Evolutionary conservation across 768 basidiomycete genomes (phyloP).

Genomic region (Panus rudis): DNA sequence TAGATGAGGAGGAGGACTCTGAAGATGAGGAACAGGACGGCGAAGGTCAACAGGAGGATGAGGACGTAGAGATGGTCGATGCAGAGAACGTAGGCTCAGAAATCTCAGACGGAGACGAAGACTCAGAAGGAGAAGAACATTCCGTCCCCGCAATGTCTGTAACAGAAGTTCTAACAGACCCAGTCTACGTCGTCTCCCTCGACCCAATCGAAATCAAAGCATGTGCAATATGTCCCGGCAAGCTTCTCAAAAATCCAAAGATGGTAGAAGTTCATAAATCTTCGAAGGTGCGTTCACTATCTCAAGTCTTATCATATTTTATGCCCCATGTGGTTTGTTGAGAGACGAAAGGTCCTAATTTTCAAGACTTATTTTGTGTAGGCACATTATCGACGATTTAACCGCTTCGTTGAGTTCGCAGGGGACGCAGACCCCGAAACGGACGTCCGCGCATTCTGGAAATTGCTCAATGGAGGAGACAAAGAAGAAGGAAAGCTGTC

Average conservation of each 20-base stretch:
- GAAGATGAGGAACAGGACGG: constrained; percentile 16
- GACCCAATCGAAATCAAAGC: constrained; percentile 44
- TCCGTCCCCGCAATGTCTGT: constrained; percentile 45
- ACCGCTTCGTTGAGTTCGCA: constrained; percentile 40
- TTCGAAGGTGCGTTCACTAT: constrained; percentile 52
- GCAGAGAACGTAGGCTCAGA: constrained; percentile 24
- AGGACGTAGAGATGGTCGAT: constrained; percentile 21
- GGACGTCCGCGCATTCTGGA: constrained; percentile 41
- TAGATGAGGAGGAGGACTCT: constrained; percentile 9
- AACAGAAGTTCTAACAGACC: constrained; percentile 52
- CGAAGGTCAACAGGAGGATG: constrained; percentile 2
- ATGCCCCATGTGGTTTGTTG: background rate
- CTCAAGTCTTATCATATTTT: constrained; percentile 2
- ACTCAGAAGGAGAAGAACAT: constrained; percentile 13
- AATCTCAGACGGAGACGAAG: constrained; percentile 17
- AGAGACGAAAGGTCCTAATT: too few species aligned
- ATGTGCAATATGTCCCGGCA: constrained; percentile 69
- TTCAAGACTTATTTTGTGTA: constrained; percentile 20
- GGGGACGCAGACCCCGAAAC: constrained; percentile 31
- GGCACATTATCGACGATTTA: constrained; percentile 60
- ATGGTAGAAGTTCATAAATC: constrained; percentile 52
- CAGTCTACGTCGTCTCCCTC: constrained; percentile 52
- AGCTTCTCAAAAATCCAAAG: constrained; percentile 51
- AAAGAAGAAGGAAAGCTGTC: constrained; percentile 27
- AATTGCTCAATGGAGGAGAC: constrained; percentile 9